Conservation (phyloP, 305 asterid genomes). For the Ilex paraguariensis region DNA sequence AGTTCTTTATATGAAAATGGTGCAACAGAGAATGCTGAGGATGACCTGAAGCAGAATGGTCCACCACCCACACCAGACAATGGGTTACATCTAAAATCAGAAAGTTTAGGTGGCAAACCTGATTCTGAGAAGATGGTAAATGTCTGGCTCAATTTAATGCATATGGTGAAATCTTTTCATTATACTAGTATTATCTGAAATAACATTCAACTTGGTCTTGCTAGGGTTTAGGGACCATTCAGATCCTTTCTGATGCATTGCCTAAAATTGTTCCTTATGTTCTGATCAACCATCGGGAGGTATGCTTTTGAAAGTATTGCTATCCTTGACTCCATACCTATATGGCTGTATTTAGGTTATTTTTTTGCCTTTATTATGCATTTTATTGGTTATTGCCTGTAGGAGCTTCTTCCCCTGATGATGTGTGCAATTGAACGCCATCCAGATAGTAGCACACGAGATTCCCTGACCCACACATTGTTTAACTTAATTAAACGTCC, state of each 20-base stretch:
- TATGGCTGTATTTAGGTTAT: background rate
- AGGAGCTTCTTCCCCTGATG: slow-evolving; percentile 98
- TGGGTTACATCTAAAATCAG: slow-evolving; percentile 28
- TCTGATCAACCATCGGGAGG: slow-evolving; percentile 97
- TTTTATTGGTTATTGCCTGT: slow-evolving; percentile 6
- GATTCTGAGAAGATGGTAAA: slow-evolving; percentile 52
- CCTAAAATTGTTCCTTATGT: slow-evolving; percentile 95
- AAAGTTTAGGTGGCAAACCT: slow-evolving; percentile 36
- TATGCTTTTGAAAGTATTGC: slow-evolving; percentile 17
- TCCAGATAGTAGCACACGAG: slow-evolving; percentile 82
- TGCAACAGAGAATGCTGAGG: slow-evolving; percentile 21
- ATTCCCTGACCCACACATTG: slow-evolving; percentile 97
- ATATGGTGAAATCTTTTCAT: slow-evolving; percentile 10
- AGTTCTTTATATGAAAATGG: slow-evolving; percentile 31
- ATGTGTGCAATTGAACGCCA: slow-evolving; percentile 99
- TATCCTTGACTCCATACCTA: background rate
- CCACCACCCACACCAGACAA: slow-evolving; percentile 32
- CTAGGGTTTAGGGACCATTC: slow-evolving; percentile 88
- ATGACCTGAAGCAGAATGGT: slow-evolving; percentile 27
- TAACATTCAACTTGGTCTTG: slow-evolving; percentile 14
- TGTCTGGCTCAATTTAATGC: slow-evolving; percentile 4
- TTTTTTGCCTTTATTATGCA: background rate
- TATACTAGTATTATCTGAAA: slow-evolving; percentile 18
- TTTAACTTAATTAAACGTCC: slow-evolving; percentile 99
- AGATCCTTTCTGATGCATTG: slow-evolving; percentile 87